Evolutionary conservation across 176 grass and related monocot species (phyloP).

Genomic region (Phyllostachys edulis): DNA sequence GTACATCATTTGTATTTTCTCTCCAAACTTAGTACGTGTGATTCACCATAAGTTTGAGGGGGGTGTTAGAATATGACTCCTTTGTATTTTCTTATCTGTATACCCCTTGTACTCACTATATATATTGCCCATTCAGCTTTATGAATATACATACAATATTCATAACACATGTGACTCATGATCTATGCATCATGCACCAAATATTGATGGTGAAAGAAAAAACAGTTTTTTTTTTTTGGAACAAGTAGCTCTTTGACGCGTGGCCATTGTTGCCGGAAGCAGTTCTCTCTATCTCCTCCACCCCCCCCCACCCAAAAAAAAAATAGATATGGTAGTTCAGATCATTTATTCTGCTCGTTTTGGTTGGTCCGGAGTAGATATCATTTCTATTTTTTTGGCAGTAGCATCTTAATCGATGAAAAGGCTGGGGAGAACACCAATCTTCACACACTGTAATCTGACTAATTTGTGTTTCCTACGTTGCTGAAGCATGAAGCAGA

Average conservation of each 20-base stretch:
- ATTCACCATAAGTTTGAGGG: no score
- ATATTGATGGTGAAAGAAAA: neutral
- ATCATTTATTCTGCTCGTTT: neutral
- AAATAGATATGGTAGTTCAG: neutral
- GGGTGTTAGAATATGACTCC: no score
- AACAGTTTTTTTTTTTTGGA: no score
- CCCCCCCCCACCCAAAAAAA: no score
- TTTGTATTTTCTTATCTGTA: no score
- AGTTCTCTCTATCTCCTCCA: no score
- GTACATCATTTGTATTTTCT: no score
- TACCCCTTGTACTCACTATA: no score
- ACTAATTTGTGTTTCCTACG: slow-evolving; percentile 11
- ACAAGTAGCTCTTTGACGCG: neutral
- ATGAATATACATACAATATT: no score
- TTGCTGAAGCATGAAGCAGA: slow-evolving; percentile 63
- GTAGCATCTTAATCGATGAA: neutral
- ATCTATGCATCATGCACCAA: neutral
- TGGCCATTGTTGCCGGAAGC: neutral
- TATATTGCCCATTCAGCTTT: no score
- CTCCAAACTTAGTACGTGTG: no score
- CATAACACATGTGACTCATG: no score
- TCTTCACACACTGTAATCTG: neutral
- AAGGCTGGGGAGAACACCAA: neutral
- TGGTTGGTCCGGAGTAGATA: neutral
- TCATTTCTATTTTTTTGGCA: neutral